A percentile compares a stretch with the other conserved stretches of the same genome.
These are phyloP conservation scores for Lepiota venenata DNA, from an alignment of 768 basidiomycete species.

Conservation along the genomic window DNA sequence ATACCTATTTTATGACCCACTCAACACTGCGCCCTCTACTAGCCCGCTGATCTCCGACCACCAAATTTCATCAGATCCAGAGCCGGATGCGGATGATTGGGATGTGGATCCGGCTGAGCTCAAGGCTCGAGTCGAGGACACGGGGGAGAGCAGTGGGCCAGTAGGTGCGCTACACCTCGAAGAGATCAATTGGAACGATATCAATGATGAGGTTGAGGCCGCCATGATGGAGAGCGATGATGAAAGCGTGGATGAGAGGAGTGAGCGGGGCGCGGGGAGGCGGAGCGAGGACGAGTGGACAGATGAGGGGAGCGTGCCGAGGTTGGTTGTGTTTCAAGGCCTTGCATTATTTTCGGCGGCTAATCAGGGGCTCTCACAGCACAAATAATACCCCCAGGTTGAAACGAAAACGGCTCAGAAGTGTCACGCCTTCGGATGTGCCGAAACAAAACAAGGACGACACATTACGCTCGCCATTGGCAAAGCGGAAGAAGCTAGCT, in stretches of 20 bases:
- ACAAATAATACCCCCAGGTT: slow-evolving; percentile 36
- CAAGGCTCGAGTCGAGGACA: slow-evolving; percentile 25
- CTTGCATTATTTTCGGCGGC: background rate
- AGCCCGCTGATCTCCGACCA: slow-evolving; percentile 19
- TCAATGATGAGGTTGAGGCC: slow-evolving; percentile 85
- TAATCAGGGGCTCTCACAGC: slow-evolving; percentile 18
- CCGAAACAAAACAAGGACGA: slow-evolving; percentile 31
- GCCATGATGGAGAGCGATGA: slow-evolving; percentile 82
- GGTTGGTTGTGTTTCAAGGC: background rate
- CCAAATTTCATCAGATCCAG: slow-evolving; percentile 61
- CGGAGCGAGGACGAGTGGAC: slow-evolving; percentile 54
- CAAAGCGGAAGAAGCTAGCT: slow-evolving; percentile 77
- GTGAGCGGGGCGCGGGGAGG: slow-evolving; percentile 34
- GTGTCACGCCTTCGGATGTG: slow-evolving; percentile 64
- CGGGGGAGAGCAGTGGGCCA: slow-evolving; percentile 5
- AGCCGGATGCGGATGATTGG: slow-evolving; percentile 68
- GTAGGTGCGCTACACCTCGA: slow-evolving; percentile 43
- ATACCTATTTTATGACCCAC: slow-evolving; percentile 69
- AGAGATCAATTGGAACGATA: slow-evolving; percentile 77
- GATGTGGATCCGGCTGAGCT: slow-evolving; percentile 37
- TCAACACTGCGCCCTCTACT: slow-evolving; percentile 25
- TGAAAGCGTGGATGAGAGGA: slow-evolving; percentile 43
- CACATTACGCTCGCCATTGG: slow-evolving; percentile 60
- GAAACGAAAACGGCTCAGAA: slow-evolving; percentile 70
- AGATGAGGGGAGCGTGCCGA: slow-evolving; percentile 42